Evolutionary conservation across 441 rosid genomes (phyloP).

Genomic region (Populus hybrid): DNA sequence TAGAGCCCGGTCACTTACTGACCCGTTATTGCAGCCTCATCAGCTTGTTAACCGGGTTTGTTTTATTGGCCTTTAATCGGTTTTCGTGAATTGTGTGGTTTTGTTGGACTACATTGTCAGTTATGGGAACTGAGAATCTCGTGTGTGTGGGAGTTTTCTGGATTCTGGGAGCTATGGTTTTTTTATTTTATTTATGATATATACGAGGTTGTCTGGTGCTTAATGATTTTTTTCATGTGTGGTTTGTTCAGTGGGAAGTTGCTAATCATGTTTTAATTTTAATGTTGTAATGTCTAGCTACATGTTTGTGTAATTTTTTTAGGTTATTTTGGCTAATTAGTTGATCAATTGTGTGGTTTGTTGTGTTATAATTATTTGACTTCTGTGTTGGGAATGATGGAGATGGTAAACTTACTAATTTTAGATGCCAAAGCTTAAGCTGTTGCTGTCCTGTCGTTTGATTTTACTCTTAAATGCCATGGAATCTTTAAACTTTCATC

Average conservation of each 20-base stretch:
- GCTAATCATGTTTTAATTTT: neutral
- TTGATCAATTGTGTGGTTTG: neutral
- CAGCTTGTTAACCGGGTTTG: slow-evolving; percentile 81
- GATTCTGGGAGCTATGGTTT: neutral
- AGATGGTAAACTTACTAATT: slow-evolving; percentile 7
- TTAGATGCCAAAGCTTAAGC: neutral
- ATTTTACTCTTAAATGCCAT: neutral
- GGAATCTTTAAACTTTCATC: neutral
- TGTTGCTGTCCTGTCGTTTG: neutral
- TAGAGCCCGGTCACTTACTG: slow-evolving; percentile 77
- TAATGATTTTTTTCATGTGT: neutral
- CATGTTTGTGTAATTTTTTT: neutral
- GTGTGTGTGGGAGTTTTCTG: neutral
- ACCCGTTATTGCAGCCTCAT: slow-evolving; percentile 82
- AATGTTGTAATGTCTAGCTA: neutral
- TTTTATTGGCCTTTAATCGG: neutral
- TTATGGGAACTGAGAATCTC: neutral
- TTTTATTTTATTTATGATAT: neutral
- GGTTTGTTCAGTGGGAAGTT: neutral
- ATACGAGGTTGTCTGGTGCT: neutral
- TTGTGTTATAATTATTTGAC: neutral
- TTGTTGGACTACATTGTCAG: neutral
- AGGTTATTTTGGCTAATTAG: neutral
- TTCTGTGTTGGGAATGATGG: neutral
- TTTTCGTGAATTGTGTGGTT: neutral